phyloP scores from a whole-genome alignment of 352 stramenopile species.

The Plasmopara muralis region DNA sequence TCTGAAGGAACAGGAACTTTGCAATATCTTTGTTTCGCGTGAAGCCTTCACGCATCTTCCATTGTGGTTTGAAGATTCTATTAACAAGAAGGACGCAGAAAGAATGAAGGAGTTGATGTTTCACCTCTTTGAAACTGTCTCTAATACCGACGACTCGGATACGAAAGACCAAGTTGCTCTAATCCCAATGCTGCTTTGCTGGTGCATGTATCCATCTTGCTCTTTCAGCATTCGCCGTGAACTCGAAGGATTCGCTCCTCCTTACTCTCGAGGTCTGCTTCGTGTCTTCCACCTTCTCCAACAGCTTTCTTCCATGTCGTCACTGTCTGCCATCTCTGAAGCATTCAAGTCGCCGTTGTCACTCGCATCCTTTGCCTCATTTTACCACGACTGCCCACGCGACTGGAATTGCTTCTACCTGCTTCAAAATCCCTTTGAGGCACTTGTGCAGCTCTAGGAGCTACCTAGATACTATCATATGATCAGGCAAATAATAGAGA shows the following conservation, averaged over 20 bases:
- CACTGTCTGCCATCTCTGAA: slow-evolving; percentile 17
- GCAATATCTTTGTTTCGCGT: slow-evolving; percentile 9
- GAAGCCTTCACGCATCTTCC: slow-evolving; percentile 28
- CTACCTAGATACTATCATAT: slow-evolving; percentile 10
- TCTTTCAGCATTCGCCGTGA: slow-evolving; percentile 26
- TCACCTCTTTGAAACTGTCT: slow-evolving; percentile 21
- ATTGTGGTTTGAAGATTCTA: slow-evolving; percentile 36
- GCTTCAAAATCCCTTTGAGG: slow-evolving; percentile 38
- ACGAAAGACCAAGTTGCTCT: slow-evolving; percentile 10
- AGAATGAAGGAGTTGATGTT: slow-evolving; percentile 31
- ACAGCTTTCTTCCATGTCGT: slow-evolving; percentile 5
- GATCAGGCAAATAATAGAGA: not conserved
- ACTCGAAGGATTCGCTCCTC: slow-evolving; percentile 29
- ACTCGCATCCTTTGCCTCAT: slow-evolving; percentile 25
- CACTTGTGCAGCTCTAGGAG: slow-evolving; percentile 18
- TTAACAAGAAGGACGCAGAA: not conserved
- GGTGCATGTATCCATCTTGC: slow-evolving; percentile 26
- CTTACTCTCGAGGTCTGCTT: slow-evolving; percentile 32
- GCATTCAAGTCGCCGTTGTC: slow-evolving; percentile 4
- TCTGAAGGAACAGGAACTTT: not conserved
- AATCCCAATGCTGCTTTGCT: slow-evolving; percentile 33
- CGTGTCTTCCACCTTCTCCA: slow-evolving; percentile 29
- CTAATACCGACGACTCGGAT: not conserved
- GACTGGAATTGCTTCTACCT: slow-evolving; percentile 28
- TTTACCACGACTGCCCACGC: slow-evolving; percentile 26